Conservation (phyloP, 257 asterid genomes). For the Lithospermum erythrorhizon region DNA sequence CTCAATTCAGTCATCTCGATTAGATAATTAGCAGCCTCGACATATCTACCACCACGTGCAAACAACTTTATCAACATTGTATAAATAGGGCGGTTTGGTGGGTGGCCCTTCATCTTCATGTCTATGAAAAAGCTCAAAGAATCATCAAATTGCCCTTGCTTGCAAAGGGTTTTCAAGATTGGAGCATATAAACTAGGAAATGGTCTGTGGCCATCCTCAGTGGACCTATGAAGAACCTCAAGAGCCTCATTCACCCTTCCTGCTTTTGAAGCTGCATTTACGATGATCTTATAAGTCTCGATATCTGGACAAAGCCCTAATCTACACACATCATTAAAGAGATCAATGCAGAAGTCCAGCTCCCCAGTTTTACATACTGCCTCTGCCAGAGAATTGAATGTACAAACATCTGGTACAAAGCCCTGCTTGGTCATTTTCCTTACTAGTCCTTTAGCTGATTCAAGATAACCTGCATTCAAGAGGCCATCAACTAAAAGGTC, state of each 20-base stretch:
- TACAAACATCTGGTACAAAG: constrained; percentile 70
- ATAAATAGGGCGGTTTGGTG: constrained; percentile 83
- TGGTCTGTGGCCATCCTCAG: constrained; percentile 81
- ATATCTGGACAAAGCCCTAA: constrained; percentile 61
- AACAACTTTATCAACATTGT: constrained; percentile 87
- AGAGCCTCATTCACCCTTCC: constrained; percentile 78
- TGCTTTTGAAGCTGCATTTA: constrained; percentile 53
- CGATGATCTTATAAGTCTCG: constrained; percentile 57
- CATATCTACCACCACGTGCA: constrained; percentile 72
- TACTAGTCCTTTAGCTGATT: constrained; percentile 81
- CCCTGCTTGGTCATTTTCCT: constrained; percentile 87
- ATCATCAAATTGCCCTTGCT: constrained; percentile 79
- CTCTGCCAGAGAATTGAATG: constrained; percentile 74
- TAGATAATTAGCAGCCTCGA: constrained; percentile 92
- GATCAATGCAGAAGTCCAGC: constrained; percentile 60
- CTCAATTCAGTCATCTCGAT: constrained; percentile 80
- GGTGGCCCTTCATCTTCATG: constrained; percentile 92
- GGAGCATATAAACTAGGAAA: constrained; percentile 97
- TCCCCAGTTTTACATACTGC: constrained; percentile 67
- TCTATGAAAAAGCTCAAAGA: constrained; percentile 85
- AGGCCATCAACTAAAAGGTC: constrained; percentile 81
- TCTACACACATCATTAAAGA: constrained; percentile 56
- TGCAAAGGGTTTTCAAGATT: constrained; percentile 53
- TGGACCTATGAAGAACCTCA: constrained; percentile 54
- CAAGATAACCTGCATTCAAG: constrained; percentile 91